phyloP scores from a whole-genome alignment of 2,329 filamentous ascomycete genomes.

The Aspergillus ibericus region DNA sequence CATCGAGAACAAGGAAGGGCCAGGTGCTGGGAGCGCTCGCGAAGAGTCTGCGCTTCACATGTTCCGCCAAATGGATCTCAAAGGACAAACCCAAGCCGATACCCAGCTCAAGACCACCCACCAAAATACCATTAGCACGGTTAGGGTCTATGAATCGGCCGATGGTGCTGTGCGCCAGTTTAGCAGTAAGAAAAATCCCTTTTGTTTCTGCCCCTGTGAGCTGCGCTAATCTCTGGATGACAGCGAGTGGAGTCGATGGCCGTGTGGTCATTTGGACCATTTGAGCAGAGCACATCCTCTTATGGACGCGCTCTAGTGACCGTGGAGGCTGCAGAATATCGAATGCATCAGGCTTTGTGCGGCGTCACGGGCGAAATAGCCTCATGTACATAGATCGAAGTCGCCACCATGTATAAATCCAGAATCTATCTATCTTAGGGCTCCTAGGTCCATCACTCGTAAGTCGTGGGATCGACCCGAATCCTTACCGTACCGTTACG shows the following conservation, averaged over 20 bases:
- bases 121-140: constrained; percentile 90
- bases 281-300: constrained; percentile 32
- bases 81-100: constrained; percentile 87
- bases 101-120: constrained; percentile 93
- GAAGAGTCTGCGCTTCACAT: constrained; percentile 97
- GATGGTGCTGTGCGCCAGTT: constrained; percentile 72
- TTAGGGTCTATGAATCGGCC: constrained; percentile 71
- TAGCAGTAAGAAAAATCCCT: constrained; percentile 65
- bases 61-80: constrained; percentile 98
- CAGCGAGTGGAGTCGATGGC: constrained; percentile 80
- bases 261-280: constrained; percentile 76
- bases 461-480: neutral
- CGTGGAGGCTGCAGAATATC: neutral
- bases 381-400: neutral
- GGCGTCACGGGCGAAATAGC: neutral
- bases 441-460: neutral
- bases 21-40: constrained; percentile 59
- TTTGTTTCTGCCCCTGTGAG: neutral
- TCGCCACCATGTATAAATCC: neutral
- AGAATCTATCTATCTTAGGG: too few species aligned
- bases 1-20: constrained; percentile 70
- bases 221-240: constrained; percentile 21
- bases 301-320: neutral
- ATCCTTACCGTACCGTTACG: neutral
- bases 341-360: neutral